These are phyloP conservation scores for Coemansia sp. DNA, from an alignment of 192 early-diverging fungal genomes.

Conservation along the genomic window DNA sequence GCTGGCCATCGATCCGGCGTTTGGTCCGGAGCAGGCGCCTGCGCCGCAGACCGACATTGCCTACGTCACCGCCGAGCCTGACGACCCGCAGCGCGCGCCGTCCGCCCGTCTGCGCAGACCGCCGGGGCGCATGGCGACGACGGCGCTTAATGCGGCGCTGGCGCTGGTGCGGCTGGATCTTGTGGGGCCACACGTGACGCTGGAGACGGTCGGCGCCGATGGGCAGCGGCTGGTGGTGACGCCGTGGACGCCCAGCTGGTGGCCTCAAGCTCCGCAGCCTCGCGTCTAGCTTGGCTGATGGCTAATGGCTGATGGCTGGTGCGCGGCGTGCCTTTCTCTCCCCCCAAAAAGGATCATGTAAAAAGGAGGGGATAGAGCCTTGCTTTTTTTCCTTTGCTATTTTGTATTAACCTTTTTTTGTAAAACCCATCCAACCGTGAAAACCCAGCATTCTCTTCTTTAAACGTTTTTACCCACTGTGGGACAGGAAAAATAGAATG, in stretches of 20 bases:
- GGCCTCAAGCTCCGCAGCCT: conserved; percentile 19
- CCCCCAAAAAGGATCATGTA: conserved; percentile 21
- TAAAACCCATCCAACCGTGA: not conserved
- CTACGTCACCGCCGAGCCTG: conserved; percentile 29
- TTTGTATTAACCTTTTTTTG: not conserved
- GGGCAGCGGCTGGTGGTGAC: conserved; percentile 23
- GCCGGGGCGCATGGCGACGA: conserved; percentile 67
- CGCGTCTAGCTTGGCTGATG: not conserved
- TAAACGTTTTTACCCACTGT: conserved; percentile 5
- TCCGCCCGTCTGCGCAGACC: conserved; percentile 41
- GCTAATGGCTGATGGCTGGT: conserved; percentile 3
- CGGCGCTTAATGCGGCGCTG: conserved; percentile 78
- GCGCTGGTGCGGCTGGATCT: conserved; percentile 85
- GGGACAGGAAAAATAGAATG: conserved; percentile 4
- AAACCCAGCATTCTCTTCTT: conserved; percentile 7
- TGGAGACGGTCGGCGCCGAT: conserved; percentile 27
- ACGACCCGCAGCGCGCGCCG: conserved; percentile 15
- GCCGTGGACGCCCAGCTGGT: conserved; percentile 51
- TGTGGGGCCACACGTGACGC: conserved; percentile 37
- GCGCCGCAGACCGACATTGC: conserved; percentile 33
- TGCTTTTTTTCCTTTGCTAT: not conserved
- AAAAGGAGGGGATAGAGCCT: conserved; percentile 11
- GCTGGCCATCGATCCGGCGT: conserved; percentile 21
- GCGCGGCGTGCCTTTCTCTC: not conserved
- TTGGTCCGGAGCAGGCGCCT: not conserved